Base-by-base conservation (phyloP, 2,329 filamentous ascomycete genomes). In the Domatiomyces catenatus region DNA sequence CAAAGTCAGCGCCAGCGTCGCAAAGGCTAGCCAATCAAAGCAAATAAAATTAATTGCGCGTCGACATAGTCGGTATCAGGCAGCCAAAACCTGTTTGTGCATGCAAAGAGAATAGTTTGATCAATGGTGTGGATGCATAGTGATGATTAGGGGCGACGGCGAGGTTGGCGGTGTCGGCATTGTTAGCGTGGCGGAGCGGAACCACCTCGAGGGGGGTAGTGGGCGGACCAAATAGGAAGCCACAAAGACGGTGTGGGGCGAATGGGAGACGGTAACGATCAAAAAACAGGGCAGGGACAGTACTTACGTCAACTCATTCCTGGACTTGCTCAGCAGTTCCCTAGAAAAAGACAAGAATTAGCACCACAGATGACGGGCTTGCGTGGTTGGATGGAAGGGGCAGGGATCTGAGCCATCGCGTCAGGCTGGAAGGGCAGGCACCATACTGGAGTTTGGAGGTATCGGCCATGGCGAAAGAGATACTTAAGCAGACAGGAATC, bases 311-410 rank as follows among this genome's bases (percentile, higher is more conserved):
- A 94, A 83, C 67, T 95, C 89, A 63, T 76, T 80, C 70, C 87
- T 86, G 58, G 86, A 82, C 77, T 94, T 94, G 67, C 79, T 82
- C 58, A 93, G 80, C 63, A 94, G 80, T 69, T 94, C 88, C 71
- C 87, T 93, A 66, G 53, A 53, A 15, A 48, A 43, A 48, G 48
- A 51, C 48, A 48, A 47, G 42, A 46, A 52, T 56, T 50, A 52
- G 54, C 28, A 52, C 5, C 28, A 28, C 17, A 42, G 44, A 50
- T 48, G 42, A 46, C 50, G 50, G 19, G 20, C 46, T 49, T 44
- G 36, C 48, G 12, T 47, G 48, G 42, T 47, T 39, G 24, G 22
- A 47, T 48, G 46, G 45, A 44, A 51, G 18, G 19, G 22, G 26
- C 45, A 44, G 47, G 51, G 54, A 50, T 36, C 36, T 53, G 55